Evolutionary conservation across 2,329 filamentous ascomycete species (phyloP).

Genomic region (Cytospora leucostoma): DNA sequence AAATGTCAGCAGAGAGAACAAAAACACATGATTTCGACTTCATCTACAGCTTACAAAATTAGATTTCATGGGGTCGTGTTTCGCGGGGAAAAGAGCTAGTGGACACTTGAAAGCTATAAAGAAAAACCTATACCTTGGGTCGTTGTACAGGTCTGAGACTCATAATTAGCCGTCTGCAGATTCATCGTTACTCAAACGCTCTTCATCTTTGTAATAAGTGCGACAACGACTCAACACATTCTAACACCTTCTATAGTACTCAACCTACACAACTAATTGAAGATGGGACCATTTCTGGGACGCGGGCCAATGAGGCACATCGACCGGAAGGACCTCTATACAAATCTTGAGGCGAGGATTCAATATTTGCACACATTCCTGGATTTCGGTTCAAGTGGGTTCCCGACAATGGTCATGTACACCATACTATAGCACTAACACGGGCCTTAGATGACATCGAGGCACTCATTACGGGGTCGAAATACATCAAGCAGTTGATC

Average conservation of each 20-base stretch:
- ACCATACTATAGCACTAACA: conserved; percentile 2
- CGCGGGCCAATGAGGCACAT: conserved; percentile 55
- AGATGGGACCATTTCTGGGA: conserved; percentile 22
- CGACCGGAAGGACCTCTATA: conserved; percentile 71
- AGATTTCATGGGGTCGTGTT: conserved; percentile 11
- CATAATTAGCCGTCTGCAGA: background rate
- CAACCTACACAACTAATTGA: background rate
- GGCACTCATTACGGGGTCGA: conserved; percentile 66
- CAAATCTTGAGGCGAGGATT: conserved; percentile 67
- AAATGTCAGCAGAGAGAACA: conserved; percentile 26
- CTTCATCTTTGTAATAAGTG: background rate
- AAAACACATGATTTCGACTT: conserved; percentile 26
- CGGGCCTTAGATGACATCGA: conserved; percentile 64
- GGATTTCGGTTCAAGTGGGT: conserved; percentile 70
- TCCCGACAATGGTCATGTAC: background rate
- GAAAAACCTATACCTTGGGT: background rate
- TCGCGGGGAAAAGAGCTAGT: background rate
- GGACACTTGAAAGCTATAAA: conserved; percentile 4
- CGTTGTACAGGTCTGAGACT: background rate
- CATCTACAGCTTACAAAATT: background rate
- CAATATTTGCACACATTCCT: conserved; percentile 75
- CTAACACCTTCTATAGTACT: background rate
- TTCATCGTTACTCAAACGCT: background rate
- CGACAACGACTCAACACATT: background rate
- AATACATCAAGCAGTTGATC: conserved; percentile 80